Percentiles rank a stretch among this genome's conserved stretches.
Conservation (phyloP, 148 eudicot genomes). For the Mesembryanthemum crystallinum region DNA sequence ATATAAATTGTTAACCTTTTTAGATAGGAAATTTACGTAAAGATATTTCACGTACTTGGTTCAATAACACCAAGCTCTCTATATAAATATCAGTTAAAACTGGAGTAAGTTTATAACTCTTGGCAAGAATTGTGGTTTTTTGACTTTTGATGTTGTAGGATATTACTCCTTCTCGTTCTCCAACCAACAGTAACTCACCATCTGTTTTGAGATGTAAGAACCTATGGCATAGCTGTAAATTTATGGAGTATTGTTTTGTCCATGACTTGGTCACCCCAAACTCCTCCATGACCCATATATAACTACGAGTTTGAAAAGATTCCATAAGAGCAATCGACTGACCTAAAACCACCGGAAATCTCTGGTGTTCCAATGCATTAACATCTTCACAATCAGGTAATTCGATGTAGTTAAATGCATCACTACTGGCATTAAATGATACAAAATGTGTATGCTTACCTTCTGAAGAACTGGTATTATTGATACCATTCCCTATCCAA, state of each 20-base stretch:
- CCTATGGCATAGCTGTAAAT: neutral
- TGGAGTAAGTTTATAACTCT: slow-evolving; percentile 15
- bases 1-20: too few species aligned
- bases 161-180: slow-evolving; percentile 12
- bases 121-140: slow-evolving; percentile 15
- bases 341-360: slow-evolving; percentile 6
- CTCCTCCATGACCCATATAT: slow-evolving; percentile 15
- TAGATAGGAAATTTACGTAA: neutral
- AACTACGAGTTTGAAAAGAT: neutral
- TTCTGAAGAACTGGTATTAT: neutral
- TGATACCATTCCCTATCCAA: slow-evolving; percentile 9
- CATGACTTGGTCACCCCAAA: neutral
- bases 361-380: neutral
- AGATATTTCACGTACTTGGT: neutral
- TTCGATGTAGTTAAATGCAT: neutral
- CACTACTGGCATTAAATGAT: slow-evolving; percentile 15
- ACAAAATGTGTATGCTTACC: slow-evolving; percentile 16
- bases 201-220: slow-evolving; percentile 8
- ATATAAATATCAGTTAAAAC: neutral
- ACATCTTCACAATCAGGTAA: slow-evolving; percentile 4
- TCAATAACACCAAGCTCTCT: slow-evolving; percentile 10
- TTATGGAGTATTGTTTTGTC: slow-evolving; percentile 1
- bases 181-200: slow-evolving; percentile 10
- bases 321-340: slow-evolving; percentile 12
- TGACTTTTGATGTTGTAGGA: slow-evolving; percentile 17